These are phyloP conservation scores for Suhomyces terraborum DNA, from an alignment of 1,139 yeast species.

Conservation along the genomic window DNA sequence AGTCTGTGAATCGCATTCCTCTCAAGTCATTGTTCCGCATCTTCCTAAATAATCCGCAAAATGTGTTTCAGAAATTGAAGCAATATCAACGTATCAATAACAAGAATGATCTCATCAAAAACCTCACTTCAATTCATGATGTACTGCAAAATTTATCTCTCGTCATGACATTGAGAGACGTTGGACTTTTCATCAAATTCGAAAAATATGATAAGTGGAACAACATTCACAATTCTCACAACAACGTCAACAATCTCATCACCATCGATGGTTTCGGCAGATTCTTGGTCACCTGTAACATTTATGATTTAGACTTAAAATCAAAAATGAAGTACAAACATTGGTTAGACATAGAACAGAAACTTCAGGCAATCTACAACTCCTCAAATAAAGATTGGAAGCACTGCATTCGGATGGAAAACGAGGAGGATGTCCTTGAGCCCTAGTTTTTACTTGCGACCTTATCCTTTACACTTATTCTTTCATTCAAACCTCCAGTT, in stretches of 20 bases:
- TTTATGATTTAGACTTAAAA: conserved; percentile 49
- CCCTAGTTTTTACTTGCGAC: conserved; percentile 1
- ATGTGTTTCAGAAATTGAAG: conserved; percentile 42
- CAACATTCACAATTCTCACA: conserved; percentile 37
- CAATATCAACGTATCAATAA: conserved; percentile 39
- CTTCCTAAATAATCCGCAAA: conserved; percentile 34
- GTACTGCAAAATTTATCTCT: conserved; percentile 47
- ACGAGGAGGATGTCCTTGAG: conserved; percentile 11
- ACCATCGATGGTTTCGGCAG: conserved; percentile 29
- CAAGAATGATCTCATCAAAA: conserved; percentile 37
- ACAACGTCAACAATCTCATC: conserved; percentile 36
- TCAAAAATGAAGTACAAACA: conserved; percentile 43
- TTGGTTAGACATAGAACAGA: conserved; percentile 44
- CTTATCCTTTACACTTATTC: not conserved
- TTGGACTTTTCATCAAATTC: conserved; percentile 50
- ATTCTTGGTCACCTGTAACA: conserved; percentile 39
- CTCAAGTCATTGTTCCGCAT: conserved; percentile 29
- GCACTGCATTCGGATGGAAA: conserved; percentile 27
- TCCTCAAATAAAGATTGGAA: conserved; percentile 42
- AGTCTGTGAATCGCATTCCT: conserved; percentile 29
- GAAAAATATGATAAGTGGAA: conserved; percentile 36
- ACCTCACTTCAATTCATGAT: conserved; percentile 39
- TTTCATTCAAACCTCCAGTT: not conserved
- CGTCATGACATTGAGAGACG: conserved; percentile 59
- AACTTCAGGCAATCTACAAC: conserved; percentile 38